These are phyloP conservation scores for Quercus tomentella DNA, from an alignment of 331 rosid genomes.

Conservation along the genomic window DNA sequence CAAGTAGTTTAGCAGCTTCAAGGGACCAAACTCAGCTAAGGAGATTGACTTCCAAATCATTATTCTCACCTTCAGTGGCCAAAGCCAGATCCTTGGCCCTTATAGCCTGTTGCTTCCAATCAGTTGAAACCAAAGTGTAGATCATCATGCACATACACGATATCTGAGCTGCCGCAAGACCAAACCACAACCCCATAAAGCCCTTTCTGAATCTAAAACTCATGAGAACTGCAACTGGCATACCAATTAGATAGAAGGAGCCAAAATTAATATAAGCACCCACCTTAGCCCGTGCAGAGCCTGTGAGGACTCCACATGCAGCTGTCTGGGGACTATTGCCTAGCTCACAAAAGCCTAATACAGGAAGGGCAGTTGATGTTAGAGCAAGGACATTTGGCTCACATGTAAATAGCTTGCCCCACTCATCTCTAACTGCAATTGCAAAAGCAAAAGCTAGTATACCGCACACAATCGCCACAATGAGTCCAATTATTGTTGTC, in stretches of 20 bases:
- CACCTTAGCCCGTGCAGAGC: slow-evolving; percentile 1
- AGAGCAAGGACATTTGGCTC: background rate
- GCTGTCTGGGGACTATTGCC: slow-evolving; percentile 7
- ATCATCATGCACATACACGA: slow-evolving; percentile 6
- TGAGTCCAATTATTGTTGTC: background rate
- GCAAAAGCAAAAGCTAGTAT: background rate
- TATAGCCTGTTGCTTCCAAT: background rate
- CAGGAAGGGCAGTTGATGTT: background rate
- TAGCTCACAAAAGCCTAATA: slow-evolving; percentile 2
- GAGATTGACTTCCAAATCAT: background rate
- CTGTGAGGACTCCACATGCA: slow-evolving; percentile 4
- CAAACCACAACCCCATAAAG: background rate
- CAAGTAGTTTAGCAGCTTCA: background rate
- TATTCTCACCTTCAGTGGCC: background rate
- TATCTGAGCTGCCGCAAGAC: slow-evolving; percentile 5
- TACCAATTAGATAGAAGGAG: slow-evolving; percentile 1
- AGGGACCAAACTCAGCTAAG: background rate
- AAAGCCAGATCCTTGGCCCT: slow-evolving; percentile 1
- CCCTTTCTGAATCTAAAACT: background rate
- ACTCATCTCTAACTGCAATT: background rate
- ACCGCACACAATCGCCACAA: background rate
- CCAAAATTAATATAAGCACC: slow-evolving; percentile 1
- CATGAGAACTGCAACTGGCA: slow-evolving; percentile 5
- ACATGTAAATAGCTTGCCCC: slow-evolving; percentile 2
- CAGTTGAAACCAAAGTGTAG: background rate